Base-by-base conservation (phyloP, 176 grass and related monocot species). In the Rhipidocladum racemiflorum region DNA sequence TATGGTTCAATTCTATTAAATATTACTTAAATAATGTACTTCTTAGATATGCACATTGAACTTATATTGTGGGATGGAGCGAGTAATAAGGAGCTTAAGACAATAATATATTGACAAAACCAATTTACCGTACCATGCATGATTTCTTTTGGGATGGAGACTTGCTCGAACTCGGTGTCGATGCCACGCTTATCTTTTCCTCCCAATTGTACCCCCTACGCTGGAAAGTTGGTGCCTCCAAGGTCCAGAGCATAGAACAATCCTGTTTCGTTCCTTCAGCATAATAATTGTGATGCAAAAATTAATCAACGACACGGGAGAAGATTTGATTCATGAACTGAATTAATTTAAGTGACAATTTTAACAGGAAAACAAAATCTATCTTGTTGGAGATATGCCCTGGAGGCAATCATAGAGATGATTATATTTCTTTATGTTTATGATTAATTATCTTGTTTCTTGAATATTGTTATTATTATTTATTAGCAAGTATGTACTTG, bases 201-300 rank as follows among this genome's bases (percentile, higher is more conserved):
- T 29, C 89, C 89, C 72, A 91, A 66, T 50, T 91, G 89, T 50
- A 91, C 85, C 62, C 89, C 88, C 43, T 88, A 21, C 38, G 85
- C 89, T 59, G 77, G 65, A 57, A 91, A 91, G 65, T 91, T 88
- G 17, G 89, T 91, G 8, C 89, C 89, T 49, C 89, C 89, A 65
- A 88, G 89, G 71, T 91, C 89, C 61, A 91, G 56, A 16, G 85
- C 89, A 72, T 91, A 88, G 74, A 91, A 91, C 70, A 91, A 61
- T 6, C 89, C 89, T 4, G 73, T 81, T 25, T 91, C 89, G 8
- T 82, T 13, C 69, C 81, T 83, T 28, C 27, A 61, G 38, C 18
- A 20, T 36, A 17, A 5, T 9, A 53, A 1, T 74, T 2, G 5
- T 1, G 21, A 61, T n/a, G 32, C 42, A 24, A 13, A 54, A 64